phyloP scores from a whole-genome alignment of 768 basidiomycete genomes.

The Boletus vermiculosoides region DNA sequence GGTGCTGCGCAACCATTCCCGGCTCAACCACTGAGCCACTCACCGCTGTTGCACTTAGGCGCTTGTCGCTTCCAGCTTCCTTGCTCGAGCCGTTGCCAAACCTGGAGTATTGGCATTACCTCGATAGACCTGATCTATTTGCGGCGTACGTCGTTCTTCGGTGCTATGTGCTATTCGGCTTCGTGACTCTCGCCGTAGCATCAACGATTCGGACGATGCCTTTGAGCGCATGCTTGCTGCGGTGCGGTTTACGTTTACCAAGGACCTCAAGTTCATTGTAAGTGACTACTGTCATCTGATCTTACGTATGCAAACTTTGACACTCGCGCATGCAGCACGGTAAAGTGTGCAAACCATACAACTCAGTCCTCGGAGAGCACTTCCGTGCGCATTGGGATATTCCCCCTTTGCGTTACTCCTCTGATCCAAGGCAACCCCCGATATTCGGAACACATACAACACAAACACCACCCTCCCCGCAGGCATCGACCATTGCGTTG shows the following conservation, averaged over 20 bases:
- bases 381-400: conserved; percentile 89
- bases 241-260: conserved; percentile 83
- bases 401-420: conserved; percentile 54
- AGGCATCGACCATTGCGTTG: conserved; percentile 20
- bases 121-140: conserved; percentile 89
- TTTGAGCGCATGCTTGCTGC: conserved; percentile 95
- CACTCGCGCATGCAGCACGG: conserved; percentile 56
- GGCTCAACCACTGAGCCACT: conserved; percentile 11
- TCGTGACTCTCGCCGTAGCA: conserved; percentile 44
- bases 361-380: conserved; percentile 84
- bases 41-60: conserved; percentile 47
- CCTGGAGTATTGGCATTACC: conserved; percentile 94
- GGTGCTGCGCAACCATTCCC: conserved; percentile 28
- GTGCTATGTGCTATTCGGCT: neutral
- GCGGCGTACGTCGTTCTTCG: conserved; percentile 66
- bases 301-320: neutral
- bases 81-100: conserved; percentile 93
- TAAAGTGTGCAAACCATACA: conserved; percentile 92
- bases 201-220: conserved; percentile 90
- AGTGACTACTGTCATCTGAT: conserved; percentile 29
- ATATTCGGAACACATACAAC: conserved; percentile 43
- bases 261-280: conserved; percentile 91
- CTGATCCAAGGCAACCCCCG: conserved; percentile 46
- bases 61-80: conserved; percentile 89
- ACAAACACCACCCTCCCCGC: conserved; percentile 26